phyloP scores from a whole-genome alignment of 1,284 basidiomycete genomes.

The Puccinia horiana region DNA sequence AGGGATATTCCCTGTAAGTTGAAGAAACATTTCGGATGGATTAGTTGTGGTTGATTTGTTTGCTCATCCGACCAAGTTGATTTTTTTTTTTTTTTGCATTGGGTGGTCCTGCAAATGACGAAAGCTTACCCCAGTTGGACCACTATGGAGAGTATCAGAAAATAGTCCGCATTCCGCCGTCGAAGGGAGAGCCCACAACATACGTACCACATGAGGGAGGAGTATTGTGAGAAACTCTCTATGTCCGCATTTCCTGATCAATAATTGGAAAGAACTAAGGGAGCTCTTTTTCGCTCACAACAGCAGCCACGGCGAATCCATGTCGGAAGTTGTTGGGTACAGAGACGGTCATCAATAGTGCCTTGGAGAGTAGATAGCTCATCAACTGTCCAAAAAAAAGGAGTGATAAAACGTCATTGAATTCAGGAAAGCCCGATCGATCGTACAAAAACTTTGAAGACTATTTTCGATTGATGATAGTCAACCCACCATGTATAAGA shows the following conservation, averaged over 20 bases:
- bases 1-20: conserved; percentile 26
- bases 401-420: neutral
- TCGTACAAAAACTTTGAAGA: neutral
- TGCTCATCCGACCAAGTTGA: neutral
- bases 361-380: conserved; percentile 29
- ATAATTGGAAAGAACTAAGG: neutral
- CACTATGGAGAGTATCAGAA: conserved; percentile 4
- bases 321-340: conserved; percentile 33
- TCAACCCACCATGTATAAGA: conserved; percentile 35
- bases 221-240: neutral
- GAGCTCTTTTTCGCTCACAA: conserved; percentile 8
- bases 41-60: neutral
- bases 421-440: neutral
- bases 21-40: neutral
- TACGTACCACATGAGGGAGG: neutral
- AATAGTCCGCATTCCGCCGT: neutral
- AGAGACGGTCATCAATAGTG: conserved; percentile 11
- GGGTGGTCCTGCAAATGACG: no score
- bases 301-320: conserved; percentile 39
- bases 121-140: conserved; percentile 42
- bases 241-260: neutral
- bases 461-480: neutral
- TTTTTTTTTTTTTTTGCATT: neutral
- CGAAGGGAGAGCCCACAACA: neutral
- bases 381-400: conserved; percentile 4